Evolutionary conservation across 495 filamentous ascomycete species (phyloP), one percentile per base, ranked within the genome.

Genomic region (Aspergillus nidulans): DNA sequence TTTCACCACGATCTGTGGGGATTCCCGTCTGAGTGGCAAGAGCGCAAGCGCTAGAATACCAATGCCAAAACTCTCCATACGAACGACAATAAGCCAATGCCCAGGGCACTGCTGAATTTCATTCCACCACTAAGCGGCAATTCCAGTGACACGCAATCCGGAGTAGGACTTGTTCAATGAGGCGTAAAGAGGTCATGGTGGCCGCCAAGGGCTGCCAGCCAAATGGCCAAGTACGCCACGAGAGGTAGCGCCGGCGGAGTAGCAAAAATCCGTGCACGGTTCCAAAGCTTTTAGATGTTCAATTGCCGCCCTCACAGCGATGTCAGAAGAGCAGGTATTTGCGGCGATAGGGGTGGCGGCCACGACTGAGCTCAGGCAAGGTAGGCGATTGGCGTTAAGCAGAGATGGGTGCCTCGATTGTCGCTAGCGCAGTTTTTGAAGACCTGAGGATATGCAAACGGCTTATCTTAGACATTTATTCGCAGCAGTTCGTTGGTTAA

Each of bases 401-500:
- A 36, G 3, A 36, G 12, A 13, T 15, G 13, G 12, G 32, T 13
- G 32, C 13, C 32, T 36, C 13, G 12, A 12, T 9, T 16, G 13
- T 16, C 13, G n/a, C 36, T 16, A 39, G 24, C 10, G 6, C 20
- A 16, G 44, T 6, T 13, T n/a, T 32, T 9, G n/a, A 19, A 20
- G 26, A 21, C 28, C 28, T 20, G 24, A 18, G 28, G 10, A 38
- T 25, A 49, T 39, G 47, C 30, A 36, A 7, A 49, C 24, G 47
- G 47, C 47, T 49, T 49, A 49, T 39, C 47, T 49, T 21, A 45
- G 47, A 39, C 34, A 39, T 18, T 16, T 24, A 25, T 39, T 6
- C 32, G 47, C 28, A 19, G 15, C 10, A 39, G 3, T 30, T 23
- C 15, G 46, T 20, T 30, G 44, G 4, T 4, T n/a, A 5, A 3